Percentiles rank a stretch among this genome's conserved stretches.
These are phyloP conservation scores for Phytophthora megakarya DNA, from an alignment of 352 stramenopile genomes.

Conservation along the genomic window DNA sequence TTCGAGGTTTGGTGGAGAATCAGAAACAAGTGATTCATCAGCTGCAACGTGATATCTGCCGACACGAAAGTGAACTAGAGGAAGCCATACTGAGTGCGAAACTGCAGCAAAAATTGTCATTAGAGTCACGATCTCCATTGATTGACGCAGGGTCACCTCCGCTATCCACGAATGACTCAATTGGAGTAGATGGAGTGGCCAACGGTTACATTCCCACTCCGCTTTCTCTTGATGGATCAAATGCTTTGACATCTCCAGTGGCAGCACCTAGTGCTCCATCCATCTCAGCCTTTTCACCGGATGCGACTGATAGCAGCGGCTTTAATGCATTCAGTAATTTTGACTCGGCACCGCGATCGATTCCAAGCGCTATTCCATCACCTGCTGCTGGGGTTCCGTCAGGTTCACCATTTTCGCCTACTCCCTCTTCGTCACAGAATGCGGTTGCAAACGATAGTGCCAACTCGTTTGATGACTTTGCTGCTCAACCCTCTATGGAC, in stretches of 20 bases:
- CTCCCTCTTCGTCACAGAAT: slow-evolving; percentile 23
- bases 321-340: slow-evolving; percentile 47
- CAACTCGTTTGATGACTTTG: slow-evolving; percentile 30
- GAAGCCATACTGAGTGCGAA: slow-evolving; percentile 44
- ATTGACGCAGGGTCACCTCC: slow-evolving; percentile 25
- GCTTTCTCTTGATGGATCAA: slow-evolving; percentile 27
- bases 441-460: slow-evolving; percentile 19
- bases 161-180: slow-evolving; percentile 9
- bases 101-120: slow-evolving; percentile 38
- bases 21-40: slow-evolving; percentile 62
- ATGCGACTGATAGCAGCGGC: slow-evolving; percentile 37
- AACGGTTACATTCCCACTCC: slow-evolving; percentile 23
- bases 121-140: slow-evolving; percentile 33
- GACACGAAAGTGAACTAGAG: slow-evolving; percentile 58
- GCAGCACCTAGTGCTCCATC: slow-evolving; percentile 22
- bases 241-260: slow-evolving; percentile 13
- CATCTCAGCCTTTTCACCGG: slow-evolving; percentile 33
- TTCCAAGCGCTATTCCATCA: slow-evolving; percentile 23
- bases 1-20: slow-evolving; percentile 58
- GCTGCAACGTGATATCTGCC: slow-evolving; percentile 55
- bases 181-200: slow-evolving; percentile 1
- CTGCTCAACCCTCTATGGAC: slow-evolving; percentile 3
- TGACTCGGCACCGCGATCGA: slow-evolving; percentile 35
- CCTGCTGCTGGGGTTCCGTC: slow-evolving; percentile 19
- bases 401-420: slow-evolving; percentile 28